These are phyloP conservation scores for Puya raimondii DNA, from an alignment of 176 grass and related monocot genomes.

Conservation along the genomic window DNA sequence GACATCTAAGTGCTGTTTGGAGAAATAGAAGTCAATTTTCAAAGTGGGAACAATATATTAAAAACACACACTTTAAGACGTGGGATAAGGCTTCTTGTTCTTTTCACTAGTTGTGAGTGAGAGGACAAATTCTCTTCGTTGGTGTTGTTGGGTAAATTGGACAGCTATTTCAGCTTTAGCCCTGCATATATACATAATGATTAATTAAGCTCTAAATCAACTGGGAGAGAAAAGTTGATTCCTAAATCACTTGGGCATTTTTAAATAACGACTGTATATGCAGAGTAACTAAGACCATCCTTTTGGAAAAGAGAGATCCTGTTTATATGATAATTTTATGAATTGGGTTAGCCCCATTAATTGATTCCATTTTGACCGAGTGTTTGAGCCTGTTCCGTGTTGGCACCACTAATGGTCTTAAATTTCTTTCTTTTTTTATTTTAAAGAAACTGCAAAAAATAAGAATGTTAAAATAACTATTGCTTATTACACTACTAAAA, in stretches of 20 bases:
- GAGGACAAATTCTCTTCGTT: background rate
- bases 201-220: background rate
- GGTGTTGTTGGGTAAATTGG: background rate
- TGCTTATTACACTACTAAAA: no score
- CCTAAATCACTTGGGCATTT: no score
- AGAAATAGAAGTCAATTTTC: background rate
- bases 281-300: background rate
- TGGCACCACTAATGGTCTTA: background rate
- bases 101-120: background rate
- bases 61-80: background rate
- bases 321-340: background rate
- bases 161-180: background rate
- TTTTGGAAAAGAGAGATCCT: background rate
- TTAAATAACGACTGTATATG: no score
- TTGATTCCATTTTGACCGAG: background rate
- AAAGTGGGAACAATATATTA: background rate
- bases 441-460: no score
- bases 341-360: background rate
- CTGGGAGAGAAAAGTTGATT: no score
- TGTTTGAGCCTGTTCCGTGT: background rate
- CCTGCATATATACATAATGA: background rate
- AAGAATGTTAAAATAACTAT: no score
- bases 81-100: background rate
- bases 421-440: background rate
- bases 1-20: background rate